Conservation (phyloP, 2,329 filamentous ascomycete genomes). For the Ceratocystis albifundus region DNA sequence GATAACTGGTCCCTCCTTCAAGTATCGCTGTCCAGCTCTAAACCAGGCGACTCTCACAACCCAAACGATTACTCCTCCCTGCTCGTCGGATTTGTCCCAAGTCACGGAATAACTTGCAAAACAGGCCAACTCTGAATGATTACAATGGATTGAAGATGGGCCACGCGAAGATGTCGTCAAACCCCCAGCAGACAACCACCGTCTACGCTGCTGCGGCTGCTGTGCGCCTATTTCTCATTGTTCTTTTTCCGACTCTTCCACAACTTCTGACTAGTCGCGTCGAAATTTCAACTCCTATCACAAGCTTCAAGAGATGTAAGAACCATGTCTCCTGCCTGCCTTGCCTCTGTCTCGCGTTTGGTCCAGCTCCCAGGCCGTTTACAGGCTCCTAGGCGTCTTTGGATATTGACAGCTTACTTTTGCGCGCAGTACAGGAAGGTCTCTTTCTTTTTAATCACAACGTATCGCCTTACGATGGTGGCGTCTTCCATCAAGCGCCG, state of each 20-base stretch:
- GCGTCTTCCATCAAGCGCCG: conserved; percentile 71
- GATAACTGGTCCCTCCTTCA: neutral
- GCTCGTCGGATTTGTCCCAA: neutral
- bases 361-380: neutral
- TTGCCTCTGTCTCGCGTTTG: neutral
- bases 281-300: conserved; percentile 92
- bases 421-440: conserved; percentile 71
- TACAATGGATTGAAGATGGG: conserved; percentile 23
- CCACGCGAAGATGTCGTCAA: conserved; percentile 21
- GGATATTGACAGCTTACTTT: conserved; percentile 12
- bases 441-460: conserved; percentile 93
- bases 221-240: conserved; percentile 68
- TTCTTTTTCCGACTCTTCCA: conserved; percentile 70
- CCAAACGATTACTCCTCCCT: neutral
- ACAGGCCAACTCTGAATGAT: neutral
- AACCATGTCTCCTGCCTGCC: conserved; percentile 22
- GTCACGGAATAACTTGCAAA: neutral
- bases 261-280: conserved; percentile 80
- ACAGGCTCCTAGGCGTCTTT: neutral
- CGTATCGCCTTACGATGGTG: conserved; percentile 93
- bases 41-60: neutral
- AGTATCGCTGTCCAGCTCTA: neutral
- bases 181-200: conserved; percentile 22
- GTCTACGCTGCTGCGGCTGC: conserved; percentile 67
- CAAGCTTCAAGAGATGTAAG: conserved; percentile 93